These are phyloP conservation scores for Diaporthe aspalathi DNA, from an alignment of 2,329 filamentous ascomycete species.

Conservation along the genomic window DNA sequence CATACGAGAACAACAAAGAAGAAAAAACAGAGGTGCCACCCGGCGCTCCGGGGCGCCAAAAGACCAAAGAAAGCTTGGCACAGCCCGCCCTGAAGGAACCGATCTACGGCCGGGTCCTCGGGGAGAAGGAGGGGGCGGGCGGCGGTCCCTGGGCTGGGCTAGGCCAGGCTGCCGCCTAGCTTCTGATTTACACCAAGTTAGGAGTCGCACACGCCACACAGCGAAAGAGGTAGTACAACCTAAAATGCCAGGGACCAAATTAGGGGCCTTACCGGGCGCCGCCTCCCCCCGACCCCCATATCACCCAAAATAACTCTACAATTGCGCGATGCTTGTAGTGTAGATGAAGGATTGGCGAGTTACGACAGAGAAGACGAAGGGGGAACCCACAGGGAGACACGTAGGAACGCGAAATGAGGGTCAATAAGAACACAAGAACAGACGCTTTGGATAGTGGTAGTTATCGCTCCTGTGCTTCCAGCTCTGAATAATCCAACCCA, in stretches of 20 bases:
- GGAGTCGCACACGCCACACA: too few relatives aligned
- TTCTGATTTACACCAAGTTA: background rate
- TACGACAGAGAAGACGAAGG: background rate
- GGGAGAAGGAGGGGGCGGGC: too few relatives aligned
- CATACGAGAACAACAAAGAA: too few relatives aligned
- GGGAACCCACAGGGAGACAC: background rate
- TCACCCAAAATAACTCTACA: slow-evolving; percentile 24
- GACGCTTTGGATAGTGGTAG: background rate
- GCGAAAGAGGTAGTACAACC: too few relatives aligned
- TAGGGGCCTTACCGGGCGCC: background rate
- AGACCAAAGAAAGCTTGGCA: slow-evolving; percentile 19
- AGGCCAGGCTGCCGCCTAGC: background rate
- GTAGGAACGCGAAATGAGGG: too few relatives aligned
- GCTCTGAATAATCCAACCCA: background rate
- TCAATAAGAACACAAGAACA: background rate
- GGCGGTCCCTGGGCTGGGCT: too few relatives aligned
- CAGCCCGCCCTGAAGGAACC: slow-evolving; percentile 21
- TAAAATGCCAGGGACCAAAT: slow-evolving; percentile 3
- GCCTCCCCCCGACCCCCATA: background rate
- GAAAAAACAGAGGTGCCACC: background rate
- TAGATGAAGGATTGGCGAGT: background rate
- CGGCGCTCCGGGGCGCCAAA: background rate
- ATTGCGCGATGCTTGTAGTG: too few relatives aligned
- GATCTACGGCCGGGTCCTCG: slow-evolving; percentile 11
- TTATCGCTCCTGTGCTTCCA: background rate